Evolutionary conservation across 2,329 filamentous ascomycete genomes (phyloP).

Genomic region (Geoglossum cookeanum): DNA sequence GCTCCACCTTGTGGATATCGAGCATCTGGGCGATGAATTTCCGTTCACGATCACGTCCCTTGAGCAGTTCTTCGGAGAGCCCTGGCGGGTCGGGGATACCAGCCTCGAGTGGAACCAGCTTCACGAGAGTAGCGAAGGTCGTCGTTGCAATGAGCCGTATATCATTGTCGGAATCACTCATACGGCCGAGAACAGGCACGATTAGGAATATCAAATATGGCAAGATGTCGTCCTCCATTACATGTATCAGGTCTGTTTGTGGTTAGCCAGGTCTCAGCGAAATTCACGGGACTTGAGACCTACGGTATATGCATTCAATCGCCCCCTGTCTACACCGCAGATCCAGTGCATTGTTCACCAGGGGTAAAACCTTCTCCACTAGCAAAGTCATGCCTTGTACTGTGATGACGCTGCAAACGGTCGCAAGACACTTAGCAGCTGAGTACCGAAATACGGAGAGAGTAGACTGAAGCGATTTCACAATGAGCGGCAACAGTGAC

Average conservation of each 20-base stretch:
- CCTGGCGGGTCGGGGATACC: conserved; percentile 94
- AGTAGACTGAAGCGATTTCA: conserved; percentile 70
- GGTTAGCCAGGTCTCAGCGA: not conserved
- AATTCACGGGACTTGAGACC: not conserved
- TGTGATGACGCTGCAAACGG: conserved; percentile 89
- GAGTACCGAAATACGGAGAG: conserved; percentile 90
- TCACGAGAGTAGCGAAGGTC: conserved; percentile 90
- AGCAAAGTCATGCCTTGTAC: conserved; percentile 91
- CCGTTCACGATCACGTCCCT: conserved; percentile 80
- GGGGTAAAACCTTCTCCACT: conserved; percentile 80
- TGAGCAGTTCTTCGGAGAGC: conserved; percentile 68
- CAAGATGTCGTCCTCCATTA: conserved; percentile 91
- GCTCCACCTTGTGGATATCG: conserved; percentile 90
- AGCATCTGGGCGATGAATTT: conserved; percentile 95
- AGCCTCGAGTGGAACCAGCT: conserved; percentile 88
- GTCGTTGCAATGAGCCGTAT: conserved; percentile 88
- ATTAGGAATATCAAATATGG: conserved; percentile 99
- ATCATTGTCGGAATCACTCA: conserved; percentile 97
- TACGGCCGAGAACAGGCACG: conserved; percentile 85
- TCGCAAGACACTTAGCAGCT: conserved; percentile 92
- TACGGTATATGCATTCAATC: conserved; percentile 75
- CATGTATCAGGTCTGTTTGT: conserved; percentile 55
- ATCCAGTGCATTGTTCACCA: conserved; percentile 79
- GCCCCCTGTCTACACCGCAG: conserved; percentile 80
- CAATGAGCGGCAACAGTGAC: conserved; percentile 64